Evolutionary conservation across 2,329 filamentous ascomycete genomes (phyloP).

Genomic region (Neurospora sp.): DNA sequence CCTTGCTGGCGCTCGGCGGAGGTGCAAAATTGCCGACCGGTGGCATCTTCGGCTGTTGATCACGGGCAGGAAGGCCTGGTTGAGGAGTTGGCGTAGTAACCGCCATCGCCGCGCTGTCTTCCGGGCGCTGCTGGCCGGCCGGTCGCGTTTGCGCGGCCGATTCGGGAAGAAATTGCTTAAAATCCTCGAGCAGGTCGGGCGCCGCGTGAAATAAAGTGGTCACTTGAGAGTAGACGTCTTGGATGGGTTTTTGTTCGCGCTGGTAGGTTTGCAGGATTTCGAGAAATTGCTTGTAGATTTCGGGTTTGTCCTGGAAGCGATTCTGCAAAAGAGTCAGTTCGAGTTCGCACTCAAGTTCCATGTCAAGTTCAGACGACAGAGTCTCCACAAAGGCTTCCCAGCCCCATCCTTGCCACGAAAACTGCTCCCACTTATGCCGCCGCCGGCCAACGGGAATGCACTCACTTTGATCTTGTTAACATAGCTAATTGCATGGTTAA

Average conservation of each 20-base stretch:
- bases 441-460: neutral
- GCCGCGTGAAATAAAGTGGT: conserved; percentile 89
- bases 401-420: conserved; percentile 7
- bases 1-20: conserved; percentile 69
- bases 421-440: neutral
- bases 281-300: conserved; percentile 98
- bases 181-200: conserved; percentile 91
- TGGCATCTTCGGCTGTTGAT: conserved; percentile 66
- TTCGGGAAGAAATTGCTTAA: conserved; percentile 96
- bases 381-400: conserved; percentile 12
- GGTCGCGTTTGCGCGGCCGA: conserved; percentile 54
- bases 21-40: conserved; percentile 92
- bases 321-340: conserved; percentile 48
- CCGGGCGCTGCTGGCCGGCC: conserved; percentile 47
- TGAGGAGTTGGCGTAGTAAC: conserved; percentile 46
- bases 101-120: conserved; percentile 52
- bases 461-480: conserved; percentile 98
- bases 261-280: conserved; percentile 98
- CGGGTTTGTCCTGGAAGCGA: conserved; percentile 88
- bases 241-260: conserved; percentile 93
- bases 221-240: conserved; percentile 96
- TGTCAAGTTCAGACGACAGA: conserved; percentile 5
- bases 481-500: conserved; percentile 98
- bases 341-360: neutral
- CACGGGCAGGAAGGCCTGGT: conserved; percentile 34